A percentile compares a stretch with the other conserved stretches of the same genome.
These are phyloP conservation scores for Biscutella auriculata DNA, from an alignment of 441 rosid genomes.

Conservation along the genomic window DNA sequence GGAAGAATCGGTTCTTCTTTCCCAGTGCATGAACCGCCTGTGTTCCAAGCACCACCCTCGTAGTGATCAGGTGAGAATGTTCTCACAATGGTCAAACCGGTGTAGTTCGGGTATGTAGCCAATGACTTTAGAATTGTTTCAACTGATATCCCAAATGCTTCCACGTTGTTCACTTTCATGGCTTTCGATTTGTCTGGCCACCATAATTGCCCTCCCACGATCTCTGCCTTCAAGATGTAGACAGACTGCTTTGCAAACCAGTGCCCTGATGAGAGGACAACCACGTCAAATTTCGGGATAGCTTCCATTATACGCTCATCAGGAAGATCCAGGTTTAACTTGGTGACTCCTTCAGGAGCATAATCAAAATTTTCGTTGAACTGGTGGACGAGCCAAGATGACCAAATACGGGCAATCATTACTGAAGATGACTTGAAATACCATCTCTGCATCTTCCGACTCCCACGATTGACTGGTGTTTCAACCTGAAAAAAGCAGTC, in stretches of 20 bases:
- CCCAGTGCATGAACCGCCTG: constrained; percentile 94
- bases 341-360: constrained; percentile 62
- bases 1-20: constrained; percentile 51
- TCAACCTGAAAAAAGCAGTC: constrained; percentile 48
- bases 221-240: constrained; percentile 63
- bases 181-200: constrained; percentile 63
- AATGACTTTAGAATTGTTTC: constrained; percentile 64
- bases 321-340: constrained; percentile 73
- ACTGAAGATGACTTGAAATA: constrained; percentile 57
- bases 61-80: constrained; percentile 92
- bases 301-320: constrained; percentile 62
- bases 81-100: constrained; percentile 62
- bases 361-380: constrained; percentile 46
- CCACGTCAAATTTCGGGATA: constrained; percentile 56
- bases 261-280: constrained; percentile 86
- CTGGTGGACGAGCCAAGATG: constrained; percentile 88
- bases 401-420: constrained; percentile 77
- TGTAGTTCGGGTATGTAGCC: constrained; percentile 59
- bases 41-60: constrained; percentile 93
- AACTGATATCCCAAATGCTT: constrained; percentile 77
- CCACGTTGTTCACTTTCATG: constrained; percentile 66
- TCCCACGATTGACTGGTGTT: constrained; percentile 79
- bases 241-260: constrained; percentile 95
- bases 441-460: constrained; percentile 76
- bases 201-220: constrained; percentile 90